Evolutionary conservation across 106 monocot species (phyloP).

Genomic region (Acanthochlamys bracteata): DNA sequence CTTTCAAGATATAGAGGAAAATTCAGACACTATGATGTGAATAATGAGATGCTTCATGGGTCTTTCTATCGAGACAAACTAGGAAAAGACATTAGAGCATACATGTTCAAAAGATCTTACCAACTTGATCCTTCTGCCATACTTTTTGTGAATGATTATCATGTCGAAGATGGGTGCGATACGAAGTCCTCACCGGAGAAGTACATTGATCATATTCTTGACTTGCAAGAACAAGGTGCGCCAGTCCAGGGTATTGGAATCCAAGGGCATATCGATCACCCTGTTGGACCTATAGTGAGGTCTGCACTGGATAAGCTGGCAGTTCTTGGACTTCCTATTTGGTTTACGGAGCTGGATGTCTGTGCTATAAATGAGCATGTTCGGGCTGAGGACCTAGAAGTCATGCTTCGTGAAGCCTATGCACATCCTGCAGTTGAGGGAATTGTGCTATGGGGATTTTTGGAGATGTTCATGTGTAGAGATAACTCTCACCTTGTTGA

Average conservation of each 20-base stretch:
- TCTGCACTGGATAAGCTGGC: constrained; percentile 67
- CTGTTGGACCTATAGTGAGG: constrained; percentile 61
- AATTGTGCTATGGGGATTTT: constrained; percentile 80
- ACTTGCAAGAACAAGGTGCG: constrained; percentile 71
- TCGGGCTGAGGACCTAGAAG: constrained; percentile 89
- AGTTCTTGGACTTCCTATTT: constrained; percentile 75
- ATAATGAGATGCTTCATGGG: constrained; percentile 99
- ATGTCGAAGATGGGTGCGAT: constrained; percentile 84
- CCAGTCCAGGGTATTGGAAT: constrained; percentile 71
- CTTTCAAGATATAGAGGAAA: constrained; percentile 64
- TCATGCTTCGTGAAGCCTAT: constrained; percentile 67
- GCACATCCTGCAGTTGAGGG: constrained; percentile 86
- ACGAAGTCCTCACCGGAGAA: constrained; percentile 65
- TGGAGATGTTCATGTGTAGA: constrained; percentile 74
- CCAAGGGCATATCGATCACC: constrained; percentile 75
- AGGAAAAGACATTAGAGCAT: constrained; percentile 64
- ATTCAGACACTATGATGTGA: constrained; percentile 83
- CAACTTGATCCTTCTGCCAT: constrained; percentile 58
- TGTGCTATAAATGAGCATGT: constrained; percentile 62
- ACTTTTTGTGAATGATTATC: constrained; percentile 92
- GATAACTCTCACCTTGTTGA: constrained; percentile 65
- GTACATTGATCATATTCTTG: constrained; percentile 67
- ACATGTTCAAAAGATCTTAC: constrained; percentile 77
- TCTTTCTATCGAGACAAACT: constrained; percentile 73
- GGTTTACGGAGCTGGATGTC: constrained; percentile 92